Evolutionary conservation across 1,284 basidiomycete genomes (phyloP), one percentile per base, ranked within the genome.

Genomic region (Leccinum subrobustum): DNA sequence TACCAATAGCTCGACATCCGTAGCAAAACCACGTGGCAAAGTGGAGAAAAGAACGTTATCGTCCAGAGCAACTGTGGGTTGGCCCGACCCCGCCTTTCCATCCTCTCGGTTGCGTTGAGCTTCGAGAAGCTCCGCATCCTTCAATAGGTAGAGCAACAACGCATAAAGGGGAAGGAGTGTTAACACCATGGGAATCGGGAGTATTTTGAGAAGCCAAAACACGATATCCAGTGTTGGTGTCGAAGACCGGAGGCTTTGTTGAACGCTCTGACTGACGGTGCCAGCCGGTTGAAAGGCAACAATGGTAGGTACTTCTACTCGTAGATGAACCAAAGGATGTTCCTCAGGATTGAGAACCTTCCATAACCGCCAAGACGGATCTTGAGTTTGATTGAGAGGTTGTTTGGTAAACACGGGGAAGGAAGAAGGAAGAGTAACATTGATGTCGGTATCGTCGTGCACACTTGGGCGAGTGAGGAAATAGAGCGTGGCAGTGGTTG

Each of bases 91-190:
- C 1, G 69, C 63, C 55, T 79, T 79, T 3, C 76, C 71, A 56
- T 84, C 82, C 12, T 79, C 76, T 53, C 83, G 78, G 72, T 90
- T 83, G 50, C 88, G 81, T 69, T 95, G 94, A 4, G 91, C 89
- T 68, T 96, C 95, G 14, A 98, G 83, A 2, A 95, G 82, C 63
- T 98, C 95, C 1, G 94, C 87, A 65, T 97, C 91, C 77, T 96
- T 96, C 61, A 98, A 79, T 1, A 99, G 81, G 71, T 96, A 96
- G n/a, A 93, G 81, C 12, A 97, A 78, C 20, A 98, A 76, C 7
- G 84, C 81, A 73, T 92, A 98, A 3, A 98, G 80, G 2, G 85
- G 74, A 35, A 83, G 77, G 3, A 91, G 91, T 0, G 95, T 96
- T 2, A 81, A 81, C 2, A 86, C 83, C 69, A 97, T 96, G 0